phyloP scores from a whole-genome alignment of 768 basidiomycete genomes.

The Podaxis carcinomalis region DNA sequence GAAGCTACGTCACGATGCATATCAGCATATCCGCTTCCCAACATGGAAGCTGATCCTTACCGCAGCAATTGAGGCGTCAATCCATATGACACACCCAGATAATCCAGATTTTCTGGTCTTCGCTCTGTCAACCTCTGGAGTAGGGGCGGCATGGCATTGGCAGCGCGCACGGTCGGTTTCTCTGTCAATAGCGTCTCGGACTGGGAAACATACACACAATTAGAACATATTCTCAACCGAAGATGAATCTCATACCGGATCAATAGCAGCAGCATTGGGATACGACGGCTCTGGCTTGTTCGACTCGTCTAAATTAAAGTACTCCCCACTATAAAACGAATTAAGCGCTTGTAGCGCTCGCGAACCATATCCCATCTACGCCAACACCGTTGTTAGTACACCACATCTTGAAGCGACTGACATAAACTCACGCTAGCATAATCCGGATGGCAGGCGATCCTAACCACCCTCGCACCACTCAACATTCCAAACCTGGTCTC shows the following conservation, averaged over 20 bases:
- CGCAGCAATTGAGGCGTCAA: constrained; percentile 81
- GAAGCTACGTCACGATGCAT: constrained; percentile 45
- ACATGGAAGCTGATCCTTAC: constrained; percentile 27
- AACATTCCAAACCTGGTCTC: constrained; percentile 90
- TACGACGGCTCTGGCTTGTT: constrained; percentile 49
- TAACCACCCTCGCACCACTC: constrained; percentile 86
- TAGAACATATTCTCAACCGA: not conserved
- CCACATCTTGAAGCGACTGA: not conserved
- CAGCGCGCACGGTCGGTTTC: constrained; percentile 65
- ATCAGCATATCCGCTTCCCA: not conserved
- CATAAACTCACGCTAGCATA: constrained; percentile 70
- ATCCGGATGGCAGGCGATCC: constrained; percentile 95
- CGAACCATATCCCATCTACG: constrained; percentile 94
- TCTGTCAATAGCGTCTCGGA: constrained; percentile 66
- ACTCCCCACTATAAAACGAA: constrained; percentile 90
- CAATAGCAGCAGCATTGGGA: constrained; percentile 50
- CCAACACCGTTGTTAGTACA: constrained; percentile 1
- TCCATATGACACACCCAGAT: constrained; percentile 95
- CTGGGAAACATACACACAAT: constrained; percentile 17
- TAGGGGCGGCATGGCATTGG: constrained; percentile 84
- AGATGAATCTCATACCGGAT: constrained; percentile 28
- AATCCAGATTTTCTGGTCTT: constrained; percentile 88
- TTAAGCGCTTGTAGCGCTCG: constrained; percentile 84
- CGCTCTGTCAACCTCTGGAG: constrained; percentile 87
- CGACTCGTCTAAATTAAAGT: constrained; percentile 80